Evolutionary conservation across 306 rosid species (phyloP), one percentile per base, ranked within the genome.

Genomic region (Cucumis hystrix): DNA sequence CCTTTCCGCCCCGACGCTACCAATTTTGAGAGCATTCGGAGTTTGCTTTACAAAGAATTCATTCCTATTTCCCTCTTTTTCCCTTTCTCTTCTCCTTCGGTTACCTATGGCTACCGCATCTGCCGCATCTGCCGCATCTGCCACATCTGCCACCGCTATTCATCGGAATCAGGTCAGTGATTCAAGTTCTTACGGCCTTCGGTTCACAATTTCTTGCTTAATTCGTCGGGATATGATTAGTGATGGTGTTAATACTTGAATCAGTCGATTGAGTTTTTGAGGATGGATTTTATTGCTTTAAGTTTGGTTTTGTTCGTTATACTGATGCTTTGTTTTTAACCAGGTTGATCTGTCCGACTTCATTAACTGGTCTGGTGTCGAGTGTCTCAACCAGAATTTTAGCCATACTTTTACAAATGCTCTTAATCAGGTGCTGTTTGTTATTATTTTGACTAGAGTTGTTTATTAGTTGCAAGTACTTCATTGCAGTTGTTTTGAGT

Each of bases 301-400:
- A 54, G 70, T 51, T 70, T 58, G 1, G 23, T 33, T 56, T 60
- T 79, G 25, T 47, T 62, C 15, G 4, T 55, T 8, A 16, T 52
- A n/a, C 45, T 74, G 37, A 64, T 15, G 11, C 65, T 77, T 59
- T 75, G 35, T 45, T 78, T 58, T 14, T 83, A 63, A 57, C 83
- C 83, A 95, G 99, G 97, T 89, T 81, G 99, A 95, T 91, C 91
- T 95, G 23, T 75, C 93, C 59, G 99, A 92, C 90, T 95, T 92
- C 86, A 86, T 95, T 23, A 90, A 92, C 80, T 95, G 97, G 99
- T 88, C 97, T 66, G 82, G 90, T 14, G 93, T 92, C 66, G 97
- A 92, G 87, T 95, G 97, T 77, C 99, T 95, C 81, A 95, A 92
- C 87, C 99, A 95, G 77, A 95, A 86, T 69, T 68, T 93, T 28